Conservation (phyloP, 495 filamentous ascomycete genomes). For the Aspergillus leporis region DNA sequence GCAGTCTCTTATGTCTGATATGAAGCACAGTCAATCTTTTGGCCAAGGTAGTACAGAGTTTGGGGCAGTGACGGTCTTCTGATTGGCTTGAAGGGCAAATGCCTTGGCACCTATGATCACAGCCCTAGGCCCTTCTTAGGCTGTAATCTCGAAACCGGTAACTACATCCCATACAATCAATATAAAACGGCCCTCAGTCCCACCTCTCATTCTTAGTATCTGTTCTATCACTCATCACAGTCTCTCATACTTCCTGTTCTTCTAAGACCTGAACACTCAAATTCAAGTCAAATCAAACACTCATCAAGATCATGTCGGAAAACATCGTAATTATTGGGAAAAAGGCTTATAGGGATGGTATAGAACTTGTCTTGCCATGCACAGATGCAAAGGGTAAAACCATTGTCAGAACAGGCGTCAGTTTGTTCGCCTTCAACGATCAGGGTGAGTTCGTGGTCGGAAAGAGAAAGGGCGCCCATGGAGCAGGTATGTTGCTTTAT, state of each 20-base stretch:
- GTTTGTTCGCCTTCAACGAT: slow-evolving; percentile 31
- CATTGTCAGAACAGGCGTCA: slow-evolving; percentile 31
- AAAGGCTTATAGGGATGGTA: too few relatives aligned
- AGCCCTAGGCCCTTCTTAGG: not conserved
- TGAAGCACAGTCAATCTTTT: not conserved
- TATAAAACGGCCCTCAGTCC: not conserved
- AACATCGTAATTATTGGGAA: too few relatives aligned
- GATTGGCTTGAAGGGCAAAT: not conserved
- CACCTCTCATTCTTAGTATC: not conserved
- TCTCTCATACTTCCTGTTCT: not conserved
- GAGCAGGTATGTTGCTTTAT: slow-evolving; percentile 27
- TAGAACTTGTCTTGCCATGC: not conserved
- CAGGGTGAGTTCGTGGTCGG: slow-evolving; percentile 37
- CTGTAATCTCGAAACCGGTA: not conserved
- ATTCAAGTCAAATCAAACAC: not conserved
- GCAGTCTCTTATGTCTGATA: not conserved
- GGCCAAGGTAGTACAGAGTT: not conserved
- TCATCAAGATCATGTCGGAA: not conserved
- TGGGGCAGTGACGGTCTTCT: not conserved
- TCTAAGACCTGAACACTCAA: not conserved
- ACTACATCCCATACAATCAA: not conserved
- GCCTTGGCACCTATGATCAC: not conserved
- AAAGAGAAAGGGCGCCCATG: slow-evolving; percentile 36
- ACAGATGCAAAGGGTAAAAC: slow-evolving; percentile 14
- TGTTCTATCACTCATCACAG: not conserved